Evolutionary conservation across 2,329 filamentous ascomycete genomes (phyloP).

Genomic region (Hymenoscyphus repandus): DNA sequence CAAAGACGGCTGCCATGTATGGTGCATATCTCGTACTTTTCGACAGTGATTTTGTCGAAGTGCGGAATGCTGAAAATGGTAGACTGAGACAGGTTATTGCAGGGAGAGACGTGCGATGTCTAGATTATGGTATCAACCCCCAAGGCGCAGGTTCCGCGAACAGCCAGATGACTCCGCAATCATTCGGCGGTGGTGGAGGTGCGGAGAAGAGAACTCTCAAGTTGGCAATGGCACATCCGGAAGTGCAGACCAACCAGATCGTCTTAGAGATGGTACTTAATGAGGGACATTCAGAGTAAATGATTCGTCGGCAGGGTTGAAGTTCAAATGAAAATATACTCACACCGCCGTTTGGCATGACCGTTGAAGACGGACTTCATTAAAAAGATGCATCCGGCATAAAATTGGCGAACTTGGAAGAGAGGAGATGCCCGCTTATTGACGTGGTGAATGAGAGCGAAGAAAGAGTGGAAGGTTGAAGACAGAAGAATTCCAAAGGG

Average conservation of each 20-base stretch:
- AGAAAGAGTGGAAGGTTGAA: too few relatives aligned
- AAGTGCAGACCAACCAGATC: slow-evolving; percentile 76
- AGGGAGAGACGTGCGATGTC: slow-evolving; percentile 79
- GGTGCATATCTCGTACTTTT: slow-evolving; percentile 90
- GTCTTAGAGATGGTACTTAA: slow-evolving; percentile 91
- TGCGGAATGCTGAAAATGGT: slow-evolving; percentile 94
- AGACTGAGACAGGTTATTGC: slow-evolving; percentile 90
- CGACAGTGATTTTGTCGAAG: slow-evolving; percentile 94
- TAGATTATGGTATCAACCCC: slow-evolving; percentile 70
- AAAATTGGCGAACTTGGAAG: too few relatives aligned
- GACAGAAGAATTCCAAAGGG: too few relatives aligned
- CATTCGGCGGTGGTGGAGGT: slow-evolving; percentile 31
- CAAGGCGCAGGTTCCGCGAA: slow-evolving; percentile 46
- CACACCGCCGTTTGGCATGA: not conserved
- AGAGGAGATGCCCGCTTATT: too few relatives aligned
- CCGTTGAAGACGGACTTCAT: too few relatives aligned
- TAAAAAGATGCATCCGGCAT: too few relatives aligned
- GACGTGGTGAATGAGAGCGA: too few relatives aligned
- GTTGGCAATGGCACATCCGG: slow-evolving; percentile 91
- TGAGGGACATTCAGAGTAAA: slow-evolving; percentile 58
- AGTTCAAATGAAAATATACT: not conserved
- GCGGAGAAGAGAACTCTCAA: slow-evolving; percentile 71
- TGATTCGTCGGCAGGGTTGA: not conserved
- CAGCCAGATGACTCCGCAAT: slow-evolving; percentile 16
- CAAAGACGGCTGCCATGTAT: slow-evolving; percentile 80